Conservation (phyloP, 2,329 filamentous ascomycete species). For the Alternaria gansuensis region DNA sequence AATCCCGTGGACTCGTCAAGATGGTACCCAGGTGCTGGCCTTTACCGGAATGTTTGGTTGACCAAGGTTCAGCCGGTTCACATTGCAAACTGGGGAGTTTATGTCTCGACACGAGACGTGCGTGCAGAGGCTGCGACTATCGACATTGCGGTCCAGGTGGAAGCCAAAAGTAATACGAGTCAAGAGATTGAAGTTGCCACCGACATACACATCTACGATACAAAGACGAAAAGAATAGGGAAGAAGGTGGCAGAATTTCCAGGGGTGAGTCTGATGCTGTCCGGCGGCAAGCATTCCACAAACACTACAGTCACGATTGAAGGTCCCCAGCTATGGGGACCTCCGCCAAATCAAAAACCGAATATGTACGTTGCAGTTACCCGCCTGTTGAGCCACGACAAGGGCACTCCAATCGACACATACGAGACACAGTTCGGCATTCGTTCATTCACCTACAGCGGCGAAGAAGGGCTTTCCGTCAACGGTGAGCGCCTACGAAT, state of each 20-base stretch:
- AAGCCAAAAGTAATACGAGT: constrained; percentile 20
- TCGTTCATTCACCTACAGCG: constrained; percentile 55
- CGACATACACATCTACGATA: constrained; percentile 53
- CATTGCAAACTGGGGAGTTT: constrained; percentile 61
- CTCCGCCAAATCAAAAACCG: constrained; percentile 57
- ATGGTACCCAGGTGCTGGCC: constrained; percentile 63
- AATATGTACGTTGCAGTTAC: constrained; percentile 62
- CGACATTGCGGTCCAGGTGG: constrained; percentile 56
- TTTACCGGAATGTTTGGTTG: constrained; percentile 65
- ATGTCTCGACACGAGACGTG: constrained; percentile 57
- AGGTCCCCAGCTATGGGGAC: constrained; percentile 61
- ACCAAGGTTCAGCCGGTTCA: constrained; percentile 58
- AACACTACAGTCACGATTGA: constrained; percentile 51
- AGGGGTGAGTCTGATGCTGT: background rate
- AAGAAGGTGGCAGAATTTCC: constrained; percentile 20
- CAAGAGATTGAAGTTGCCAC: constrained; percentile 54
- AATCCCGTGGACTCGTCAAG: constrained; percentile 59
- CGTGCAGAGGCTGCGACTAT: constrained; percentile 58
- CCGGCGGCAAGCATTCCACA: constrained; percentile 43
- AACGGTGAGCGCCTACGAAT: constrained; percentile 59
- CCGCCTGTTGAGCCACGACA: constrained; percentile 26
- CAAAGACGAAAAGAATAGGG: constrained; percentile 33
- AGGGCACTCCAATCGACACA: constrained; percentile 41
- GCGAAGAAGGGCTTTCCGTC: constrained; percentile 56
- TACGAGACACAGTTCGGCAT: constrained; percentile 63